Conservation (phyloP, 345 rosid species). For the Eutrema yunnanense region DNA sequence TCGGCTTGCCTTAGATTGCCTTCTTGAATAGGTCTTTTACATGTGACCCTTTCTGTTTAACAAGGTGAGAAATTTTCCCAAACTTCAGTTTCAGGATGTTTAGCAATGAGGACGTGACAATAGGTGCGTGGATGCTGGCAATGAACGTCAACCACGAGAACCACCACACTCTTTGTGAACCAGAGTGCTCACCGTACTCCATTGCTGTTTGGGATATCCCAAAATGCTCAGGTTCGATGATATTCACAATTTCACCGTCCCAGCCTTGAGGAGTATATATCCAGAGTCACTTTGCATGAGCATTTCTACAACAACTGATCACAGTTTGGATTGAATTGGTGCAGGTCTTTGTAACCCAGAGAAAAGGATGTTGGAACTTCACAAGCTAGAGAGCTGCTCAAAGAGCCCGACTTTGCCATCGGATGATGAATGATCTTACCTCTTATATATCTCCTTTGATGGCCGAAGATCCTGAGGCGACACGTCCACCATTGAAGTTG, state of each 20-base stretch:
- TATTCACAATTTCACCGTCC: not conserved
- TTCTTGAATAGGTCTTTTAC: not conserved
- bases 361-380: slow-evolving; percentile 67
- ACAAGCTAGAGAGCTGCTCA: slow-evolving; percentile 65
- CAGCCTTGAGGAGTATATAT: not conserved
- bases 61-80: not conserved
- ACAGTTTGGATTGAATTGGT: slow-evolving; percentile 7
- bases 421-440: slow-evolving; percentile 40
- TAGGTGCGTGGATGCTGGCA: slow-evolving; percentile 98
- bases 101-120: slow-evolving; percentile 93
- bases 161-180: slow-evolving; percentile 52
- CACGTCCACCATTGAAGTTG: slow-evolving; percentile 2
- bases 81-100: slow-evolving; percentile 86
- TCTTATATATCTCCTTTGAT: not conserved
- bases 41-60: not conserved
- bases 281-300: not conserved
- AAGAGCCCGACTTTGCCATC: slow-evolving; percentile 69
- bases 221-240: slow-evolving; percentile 78
- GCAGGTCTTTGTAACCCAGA: slow-evolving; percentile 85
- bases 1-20: not conserved
- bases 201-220: slow-evolving; percentile 95
- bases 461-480: not conserved
- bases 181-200: slow-evolving; percentile 62
- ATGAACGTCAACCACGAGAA: slow-evolving; percentile 94
- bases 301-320: slow-evolving; percentile 3